A percentile compares a stretch with the other conserved stretches of the same genome.
These are phyloP conservation scores for Mrakia gelida DNA, from an alignment of 768 basidiomycete genomes.

Conservation along the genomic window DNA sequence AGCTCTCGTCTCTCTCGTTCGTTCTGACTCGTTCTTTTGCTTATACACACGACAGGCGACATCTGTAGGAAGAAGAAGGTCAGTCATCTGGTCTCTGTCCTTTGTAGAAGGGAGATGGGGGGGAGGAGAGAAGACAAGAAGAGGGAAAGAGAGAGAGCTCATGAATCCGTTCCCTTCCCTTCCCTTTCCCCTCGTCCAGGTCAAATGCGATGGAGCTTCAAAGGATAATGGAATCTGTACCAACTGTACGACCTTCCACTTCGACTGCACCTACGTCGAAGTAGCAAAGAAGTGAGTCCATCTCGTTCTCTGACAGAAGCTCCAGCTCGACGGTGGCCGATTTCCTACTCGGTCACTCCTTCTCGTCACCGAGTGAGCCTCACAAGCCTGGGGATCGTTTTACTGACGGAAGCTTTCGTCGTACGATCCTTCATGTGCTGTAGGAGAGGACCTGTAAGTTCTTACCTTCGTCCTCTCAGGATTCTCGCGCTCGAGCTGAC, in stretches of 20 bases:
- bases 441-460: conserved; percentile 22
- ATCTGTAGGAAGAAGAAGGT: conserved; percentile 73
- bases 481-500: background rate
- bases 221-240: conserved; percentile 60
- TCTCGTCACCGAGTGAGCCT: background rate
- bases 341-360: background rate
- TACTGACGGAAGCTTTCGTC: background rate
- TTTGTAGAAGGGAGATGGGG: background rate
- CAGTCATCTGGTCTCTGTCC: conserved; percentile 51
- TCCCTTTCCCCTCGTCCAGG: conserved; percentile 52
- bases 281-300: conserved; percentile 53
- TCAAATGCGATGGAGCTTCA: conserved; percentile 38
- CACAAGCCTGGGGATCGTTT: background rate
- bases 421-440: background rate
- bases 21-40: too few relatives aligned
- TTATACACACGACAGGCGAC: conserved; percentile 20
- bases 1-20: background rate
- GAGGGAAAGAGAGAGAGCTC: background rate
- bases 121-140: background rate
- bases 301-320: background rate
- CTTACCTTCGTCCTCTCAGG: background rate
- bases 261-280: conserved; percentile 63
- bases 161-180: conserved; percentile 30
- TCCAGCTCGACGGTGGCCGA: background rate
- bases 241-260: conserved; percentile 57